Evolutionary conservation across 2,329 filamentous ascomycete genomes (phyloP).

Genomic region (Zymoseptoria ardabiliae): DNA sequence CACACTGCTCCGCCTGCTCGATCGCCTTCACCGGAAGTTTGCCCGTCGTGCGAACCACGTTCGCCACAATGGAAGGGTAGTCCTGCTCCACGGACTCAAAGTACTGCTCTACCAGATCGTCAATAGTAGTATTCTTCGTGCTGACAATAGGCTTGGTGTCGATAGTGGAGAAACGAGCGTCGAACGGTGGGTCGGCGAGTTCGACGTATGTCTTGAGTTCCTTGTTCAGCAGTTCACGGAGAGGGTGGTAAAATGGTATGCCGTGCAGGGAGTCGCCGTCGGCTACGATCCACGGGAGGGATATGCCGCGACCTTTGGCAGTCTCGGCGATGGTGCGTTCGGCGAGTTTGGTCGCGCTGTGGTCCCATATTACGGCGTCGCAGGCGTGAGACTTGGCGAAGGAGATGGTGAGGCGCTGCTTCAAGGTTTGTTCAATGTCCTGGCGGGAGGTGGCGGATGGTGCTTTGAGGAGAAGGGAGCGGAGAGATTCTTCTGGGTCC

Average conservation of each 20-base stretch:
- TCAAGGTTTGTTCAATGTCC: slow-evolving; percentile 65
- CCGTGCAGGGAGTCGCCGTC: slow-evolving; percentile 61
- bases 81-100: slow-evolving; percentile 78
- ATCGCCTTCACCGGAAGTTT: slow-evolving; percentile 56
- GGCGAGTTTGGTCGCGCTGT: slow-evolving; percentile 81
- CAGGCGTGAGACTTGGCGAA: slow-evolving; percentile 55
- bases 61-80: slow-evolving; percentile 87
- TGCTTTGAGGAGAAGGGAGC: not conserved
- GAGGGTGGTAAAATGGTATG: slow-evolving; percentile 64
- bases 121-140: slow-evolving; percentile 76
- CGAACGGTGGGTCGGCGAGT: slow-evolving; percentile 31
- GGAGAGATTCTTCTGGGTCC: not conserved
- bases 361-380: slow-evolving; percentile 69
- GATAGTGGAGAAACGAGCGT: slow-evolving; percentile 30
- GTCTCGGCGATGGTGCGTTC: slow-evolving; percentile 80
- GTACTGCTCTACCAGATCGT: slow-evolving; percentile 82
- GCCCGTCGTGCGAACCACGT: slow-evolving; percentile 85
- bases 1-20: slow-evolving; percentile 43
- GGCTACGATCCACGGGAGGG: slow-evolving; percentile 71
- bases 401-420: slow-evolving; percentile 62
- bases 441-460: slow-evolving; percentile 61
- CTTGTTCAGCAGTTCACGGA: slow-evolving; percentile 76
- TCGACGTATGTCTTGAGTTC: slow-evolving; percentile 64
- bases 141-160: slow-evolving; percentile 42
- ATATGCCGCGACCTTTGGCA: slow-evolving; percentile 81